Evolutionary conservation across 139 green algal genomes (phyloP), one percentile per base, ranked within the genome.

Genomic region (Trebouxia sp.): DNA sequence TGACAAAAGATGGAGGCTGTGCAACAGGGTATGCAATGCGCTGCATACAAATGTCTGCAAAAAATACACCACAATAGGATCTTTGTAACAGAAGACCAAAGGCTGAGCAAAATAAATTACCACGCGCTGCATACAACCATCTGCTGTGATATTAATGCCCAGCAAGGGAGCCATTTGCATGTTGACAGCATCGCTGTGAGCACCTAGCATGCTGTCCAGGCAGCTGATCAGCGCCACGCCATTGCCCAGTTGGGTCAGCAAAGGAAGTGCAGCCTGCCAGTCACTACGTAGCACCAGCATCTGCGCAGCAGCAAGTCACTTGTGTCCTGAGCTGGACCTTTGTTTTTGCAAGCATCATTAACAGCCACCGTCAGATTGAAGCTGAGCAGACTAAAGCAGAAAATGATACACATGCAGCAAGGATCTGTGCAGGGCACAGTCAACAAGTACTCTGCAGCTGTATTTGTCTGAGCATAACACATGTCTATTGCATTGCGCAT

Each of bases 101-200:
- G 28, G 2, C 1, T 5, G 58, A 1, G 58, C 2, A 37, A 14
- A 4, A 12, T 3, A n/a, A 41, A 12, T 58, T 42, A 65, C 74
- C 74, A 45, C n/a, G 74, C 74, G 32, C 30, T 66, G 47, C 74
- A 79, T 14, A 30, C 39, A n/a, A 0, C 14, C 47, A 24, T 22
- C 74, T 17, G 50, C 10, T 9, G 26, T 24, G 4, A 39, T 11
- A 7, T 30, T 30, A 17, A 79, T 43, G 47, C 74, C 74, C 5
- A 79, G 42, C 74, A 79, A 11, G 4, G 74, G 74, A 39, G 74
- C 74, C 15, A 47, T 11, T 12, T 79, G 74, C 74, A 79, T 67
- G 47, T 45, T 47, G 28, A 32, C 28, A 24, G 26, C 22, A 32
- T 55, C 50, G 22, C n/a, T 47, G 5, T 79, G 42, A 22, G 26